Base-by-base conservation (phyloP, 2,329 filamentous ascomycete species). In the Thielaviopsis euricoi region DNA sequence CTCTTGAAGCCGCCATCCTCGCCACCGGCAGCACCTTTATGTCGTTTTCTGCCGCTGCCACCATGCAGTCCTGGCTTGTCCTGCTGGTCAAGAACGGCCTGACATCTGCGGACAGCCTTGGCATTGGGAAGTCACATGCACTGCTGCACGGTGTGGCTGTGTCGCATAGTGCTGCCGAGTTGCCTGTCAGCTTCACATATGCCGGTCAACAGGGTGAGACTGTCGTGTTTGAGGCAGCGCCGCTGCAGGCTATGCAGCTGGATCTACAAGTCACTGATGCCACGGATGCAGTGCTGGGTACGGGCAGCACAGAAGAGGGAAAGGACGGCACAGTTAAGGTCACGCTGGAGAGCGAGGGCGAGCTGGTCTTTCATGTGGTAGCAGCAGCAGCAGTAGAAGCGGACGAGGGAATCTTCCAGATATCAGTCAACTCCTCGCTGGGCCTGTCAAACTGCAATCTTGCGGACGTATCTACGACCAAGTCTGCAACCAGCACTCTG, bases 61-160 rank as follows among this genome's bases (percentile, higher is more conserved):
- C 53, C 21, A 62, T 63, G 49, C 62, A 62, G 55, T 53, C 59
- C 12, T 64, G 62, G 58, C 54, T 64, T n/a, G 59, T 60, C 53
- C 58, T 64, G 25, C 55, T 64, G 10, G 56, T 62, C 43, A 59
- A 52, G 57, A 63, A 62, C 57, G 62, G 62, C 22, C 54, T 63
- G 43, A 63, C 61, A 15, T 55, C 56, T 1, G 23, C 46, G 5
- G 62, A 64, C 55, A 43, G 50, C 25, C 29, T 23, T 37, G 19
- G 37, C 19, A 53, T 37, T 26, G 37, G 29, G 10, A 58, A 52
- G 3, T 26, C 10, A 7, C 62, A 61, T 58, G 50, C 57, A 12
- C 53, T 63, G 21, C 56, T 63, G 15, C 52, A 60, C 17, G 61
- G 61, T 25, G 56, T 63, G 37, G 60, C 62, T 6, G 52, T 62